Evolutionary conservation across 495 filamentous ascomycete genomes (phyloP), one percentile per base, ranked within the genome.

Genomic region (Penicillium arizonense): DNA sequence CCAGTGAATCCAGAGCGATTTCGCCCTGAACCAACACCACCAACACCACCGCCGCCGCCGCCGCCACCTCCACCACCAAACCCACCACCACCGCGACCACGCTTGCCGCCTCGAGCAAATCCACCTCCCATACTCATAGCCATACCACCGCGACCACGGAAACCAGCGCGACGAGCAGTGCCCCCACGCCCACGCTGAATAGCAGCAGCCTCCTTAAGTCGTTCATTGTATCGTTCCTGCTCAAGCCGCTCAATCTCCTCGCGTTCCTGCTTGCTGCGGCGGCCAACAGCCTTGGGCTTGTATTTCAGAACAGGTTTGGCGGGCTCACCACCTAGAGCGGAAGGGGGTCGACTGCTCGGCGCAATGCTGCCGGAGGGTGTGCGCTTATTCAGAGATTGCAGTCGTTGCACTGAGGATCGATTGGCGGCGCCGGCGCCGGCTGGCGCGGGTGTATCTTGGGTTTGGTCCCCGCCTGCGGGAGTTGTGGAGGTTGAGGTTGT

Each of bases 231-330:
- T 13, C 77, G 64, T 52, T 78, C 67, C 32, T 71, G 70, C 53
- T 82, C 79, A 16, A 73, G 63, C 42, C 70, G 70, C 61, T 77
- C 73, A 1, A 75, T 68, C 11, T 70, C 74, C 30, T 81, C 77
- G 51, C 78, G 75, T 55, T 81, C 79, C 50, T 78, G 76, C 55
- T 81, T 77, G 55, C 72, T 78, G 40, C 77, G 77, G 8, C 78
- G 79, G 4, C 57, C 59, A 4, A 73, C 67, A 1, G 69, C 65
- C 37, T 73, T 76, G 4, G 79, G 79, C 53, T 75, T 67, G 44
- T 75, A 77, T 49, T 82, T 82, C 28, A 82, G 52, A 3, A 62
- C 64, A 1, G 74, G 73, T 50, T 75, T 76, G 1, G 66, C 43
- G 0, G 62, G 56, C 24, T 72, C 64, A 12, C 63, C 68, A 30